Conservation (phyloP, 129 eudicot species). For the Lonicera japonica region DNA sequence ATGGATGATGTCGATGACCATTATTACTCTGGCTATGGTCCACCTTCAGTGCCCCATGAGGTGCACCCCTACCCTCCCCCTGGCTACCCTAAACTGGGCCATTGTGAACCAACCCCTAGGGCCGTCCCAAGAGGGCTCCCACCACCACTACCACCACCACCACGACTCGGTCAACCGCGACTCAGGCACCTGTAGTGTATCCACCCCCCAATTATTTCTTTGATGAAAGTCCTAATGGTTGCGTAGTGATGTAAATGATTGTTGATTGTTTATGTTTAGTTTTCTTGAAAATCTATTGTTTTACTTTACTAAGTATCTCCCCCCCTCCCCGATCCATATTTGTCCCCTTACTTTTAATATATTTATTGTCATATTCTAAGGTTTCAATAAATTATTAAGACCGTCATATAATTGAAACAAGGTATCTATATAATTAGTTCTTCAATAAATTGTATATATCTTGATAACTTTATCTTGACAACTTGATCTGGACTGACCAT, state of each 20-base stretch:
- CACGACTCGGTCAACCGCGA: not conserved
- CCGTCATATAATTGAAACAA: too few species aligned
- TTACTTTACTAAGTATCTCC: not conserved
- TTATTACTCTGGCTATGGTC: not conserved
- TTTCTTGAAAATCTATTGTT: too few species aligned
- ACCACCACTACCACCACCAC: not conserved
- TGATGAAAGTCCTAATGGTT: not conserved
- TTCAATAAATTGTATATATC: too few species aligned
- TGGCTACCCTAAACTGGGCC: too few species aligned
- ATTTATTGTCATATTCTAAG: not conserved
- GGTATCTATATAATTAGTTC: too few species aligned
- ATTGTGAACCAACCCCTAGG: too few species aligned
- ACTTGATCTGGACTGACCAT: too few species aligned
- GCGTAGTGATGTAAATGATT: not conserved
- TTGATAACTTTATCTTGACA: too few species aligned
- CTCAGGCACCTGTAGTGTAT: not conserved
- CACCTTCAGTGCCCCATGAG: not conserved
- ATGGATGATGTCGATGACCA: not conserved
- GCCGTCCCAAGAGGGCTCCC: not conserved
- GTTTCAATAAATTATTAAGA: not conserved
- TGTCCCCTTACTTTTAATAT: not conserved
- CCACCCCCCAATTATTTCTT: not conserved
- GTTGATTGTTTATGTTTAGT: too few species aligned
- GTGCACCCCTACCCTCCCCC: not conserved
- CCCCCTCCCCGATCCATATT: not conserved